Evolutionary conservation across 768 basidiomycete genomes (phyloP).

Genomic region (Cyclocybe cylindracea): DNA sequence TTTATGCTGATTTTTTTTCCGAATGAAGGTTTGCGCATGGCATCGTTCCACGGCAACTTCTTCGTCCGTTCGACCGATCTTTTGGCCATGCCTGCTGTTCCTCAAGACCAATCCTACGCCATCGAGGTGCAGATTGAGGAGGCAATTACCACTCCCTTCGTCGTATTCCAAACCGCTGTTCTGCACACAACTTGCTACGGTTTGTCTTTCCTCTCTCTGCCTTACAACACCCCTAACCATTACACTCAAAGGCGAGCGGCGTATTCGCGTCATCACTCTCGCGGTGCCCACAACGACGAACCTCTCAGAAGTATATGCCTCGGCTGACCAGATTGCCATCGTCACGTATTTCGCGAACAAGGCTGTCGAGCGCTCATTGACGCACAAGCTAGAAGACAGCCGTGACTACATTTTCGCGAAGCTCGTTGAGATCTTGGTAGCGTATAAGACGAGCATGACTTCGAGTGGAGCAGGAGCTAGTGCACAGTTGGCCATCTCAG

Average conservation of each 20-base stretch:
- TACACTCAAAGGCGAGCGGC: constrained; percentile 60
- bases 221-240: not conserved
- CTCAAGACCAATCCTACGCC: constrained; percentile 92
- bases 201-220: constrained; percentile 22
- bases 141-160: constrained; percentile 85
- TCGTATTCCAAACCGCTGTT: constrained; percentile 93
- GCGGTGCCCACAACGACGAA: constrained; percentile 88
- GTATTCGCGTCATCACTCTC: constrained; percentile 88
- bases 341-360: constrained; percentile 87
- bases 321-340: constrained; percentile 87
- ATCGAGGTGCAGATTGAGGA: constrained; percentile 98
- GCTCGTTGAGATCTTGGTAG: constrained; percentile 79
- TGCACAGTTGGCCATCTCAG: constrained; percentile 88
- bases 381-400: constrained; percentile 87
- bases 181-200: constrained; percentile 94
- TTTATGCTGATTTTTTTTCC: constrained; percentile 5
- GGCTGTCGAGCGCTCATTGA: constrained; percentile 86
- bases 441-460: constrained; percentile 97
- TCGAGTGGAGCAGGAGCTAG: constrained; percentile 91
- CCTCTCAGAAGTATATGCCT: constrained; percentile 87
- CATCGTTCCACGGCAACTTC: constrained; percentile 98
- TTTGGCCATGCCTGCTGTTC: constrained; percentile 95
- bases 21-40: constrained; percentile 80
- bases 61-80: constrained; percentile 97
- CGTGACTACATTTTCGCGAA: constrained; percentile 84